These are phyloP conservation scores for Yarrowia osloensis DNA, from an alignment of 805 yeast genomes.

Conservation along the genomic window DNA sequence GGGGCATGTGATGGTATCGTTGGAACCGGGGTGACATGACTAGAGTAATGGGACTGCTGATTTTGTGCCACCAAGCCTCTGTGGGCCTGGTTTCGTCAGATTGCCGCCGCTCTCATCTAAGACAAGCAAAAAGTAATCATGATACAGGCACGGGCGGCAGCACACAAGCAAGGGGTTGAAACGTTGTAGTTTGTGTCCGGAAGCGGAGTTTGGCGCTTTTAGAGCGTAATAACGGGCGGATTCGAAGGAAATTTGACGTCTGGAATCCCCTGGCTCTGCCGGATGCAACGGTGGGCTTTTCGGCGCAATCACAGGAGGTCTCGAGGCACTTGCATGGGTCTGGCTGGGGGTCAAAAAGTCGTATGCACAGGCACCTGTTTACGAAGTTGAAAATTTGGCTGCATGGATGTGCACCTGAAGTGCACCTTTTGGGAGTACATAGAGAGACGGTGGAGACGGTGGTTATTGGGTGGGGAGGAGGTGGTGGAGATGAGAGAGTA, in stretches of 20 bases:
- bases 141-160: conserved; percentile 8
- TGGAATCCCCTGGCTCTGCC: not conserved
- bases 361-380: too few relatives aligned
- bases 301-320: not conserved
- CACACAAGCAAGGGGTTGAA: not conserved
- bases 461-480: not conserved
- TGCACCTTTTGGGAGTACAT: too few relatives aligned
- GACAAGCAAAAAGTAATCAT: not conserved
- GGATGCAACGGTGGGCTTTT: not conserved
- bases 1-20: too few relatives aligned
- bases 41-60: too few relatives aligned
- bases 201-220: not conserved
- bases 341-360: too few relatives aligned
- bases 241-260: not conserved
- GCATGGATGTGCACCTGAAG: not conserved
- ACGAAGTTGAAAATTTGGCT: not conserved
- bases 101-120: too few relatives aligned
- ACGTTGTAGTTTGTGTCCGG: not conserved
- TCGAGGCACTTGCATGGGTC: too few relatives aligned
- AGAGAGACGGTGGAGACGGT: not conserved
- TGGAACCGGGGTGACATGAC: too few relatives aligned
- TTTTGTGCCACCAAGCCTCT: too few relatives aligned
- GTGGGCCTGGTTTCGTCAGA: too few relatives aligned
- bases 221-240: not conserved
- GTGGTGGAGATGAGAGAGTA: too few relatives aligned